These are phyloP conservation scores for Fraxinus sp. DNA, from an alignment of 305 asterid genomes.

Conservation along the genomic window DNA sequence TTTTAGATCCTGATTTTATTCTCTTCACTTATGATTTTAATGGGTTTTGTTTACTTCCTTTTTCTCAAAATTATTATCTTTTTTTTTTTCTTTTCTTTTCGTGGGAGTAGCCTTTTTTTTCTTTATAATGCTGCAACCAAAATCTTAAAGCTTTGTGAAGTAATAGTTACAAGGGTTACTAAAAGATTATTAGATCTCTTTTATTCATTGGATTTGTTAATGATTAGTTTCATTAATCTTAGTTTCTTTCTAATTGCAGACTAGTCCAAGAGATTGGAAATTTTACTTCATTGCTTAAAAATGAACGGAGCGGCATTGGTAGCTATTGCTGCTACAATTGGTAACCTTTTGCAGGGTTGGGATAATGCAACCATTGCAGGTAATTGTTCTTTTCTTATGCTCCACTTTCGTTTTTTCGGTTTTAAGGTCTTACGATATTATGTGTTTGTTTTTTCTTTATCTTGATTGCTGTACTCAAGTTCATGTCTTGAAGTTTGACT, in stretches of 20 bases:
- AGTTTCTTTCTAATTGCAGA: slow-evolving; percentile 19
- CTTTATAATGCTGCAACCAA: background rate
- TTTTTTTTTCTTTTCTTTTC: background rate
- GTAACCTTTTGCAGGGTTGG: slow-evolving; percentile 83
- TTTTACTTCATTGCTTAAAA: slow-evolving; percentile 24
- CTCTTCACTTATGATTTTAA: slow-evolving; percentile 1
- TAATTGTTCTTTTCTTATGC: slow-evolving; percentile 16
- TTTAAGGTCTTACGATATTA: background rate
- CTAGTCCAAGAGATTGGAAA: slow-evolving; percentile 20
- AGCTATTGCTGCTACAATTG: slow-evolving; percentile 70
- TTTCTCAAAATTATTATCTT: background rate
- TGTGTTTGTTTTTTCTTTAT: background rate
- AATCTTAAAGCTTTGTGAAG: background rate
- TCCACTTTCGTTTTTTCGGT: background rate
- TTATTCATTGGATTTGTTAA: slow-evolving; percentile 18
- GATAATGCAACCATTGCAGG: slow-evolving; percentile 93
- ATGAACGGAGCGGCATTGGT: slow-evolving; percentile 75
- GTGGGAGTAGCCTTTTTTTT: background rate
- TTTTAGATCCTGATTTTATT: slow-evolving; percentile 25
- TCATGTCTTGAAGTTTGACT: background rate
- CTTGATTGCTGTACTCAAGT: background rate
- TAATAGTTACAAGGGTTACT: background rate
- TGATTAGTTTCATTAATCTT: slow-evolving; percentile 26
- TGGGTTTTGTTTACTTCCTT: slow-evolving; percentile 23
- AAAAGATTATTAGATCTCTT: slow-evolving; percentile 19